Evolutionary conservation across 306 rosid species (phyloP).

Genomic region (Nissolia schottii): DNA sequence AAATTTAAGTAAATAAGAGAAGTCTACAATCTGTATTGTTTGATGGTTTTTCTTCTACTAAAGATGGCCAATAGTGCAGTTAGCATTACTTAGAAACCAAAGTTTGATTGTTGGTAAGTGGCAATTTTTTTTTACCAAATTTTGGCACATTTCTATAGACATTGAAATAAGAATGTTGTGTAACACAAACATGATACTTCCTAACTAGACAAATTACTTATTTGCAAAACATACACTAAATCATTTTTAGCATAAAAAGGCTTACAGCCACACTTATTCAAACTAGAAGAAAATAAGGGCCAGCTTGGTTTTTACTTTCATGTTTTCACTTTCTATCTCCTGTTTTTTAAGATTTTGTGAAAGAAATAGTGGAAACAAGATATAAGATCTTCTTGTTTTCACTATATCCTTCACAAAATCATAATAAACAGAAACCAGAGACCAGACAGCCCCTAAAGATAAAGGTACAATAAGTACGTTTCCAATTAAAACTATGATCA

Average conservation of each 20-base stretch:
- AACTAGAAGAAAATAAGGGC: not conserved
- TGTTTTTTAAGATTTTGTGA: no score
- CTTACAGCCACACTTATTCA: not conserved
- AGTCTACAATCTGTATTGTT: not conserved
- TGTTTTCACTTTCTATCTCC: no score
- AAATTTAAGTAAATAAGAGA: not conserved
- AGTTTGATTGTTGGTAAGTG: no score
- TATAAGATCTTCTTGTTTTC: no score
- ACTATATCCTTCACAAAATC: no score
- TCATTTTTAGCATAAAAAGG: not conserved
- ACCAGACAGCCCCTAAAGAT: no score
- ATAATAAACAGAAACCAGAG: no score
- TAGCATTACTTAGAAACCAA: no score
- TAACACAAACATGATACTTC: not conserved
- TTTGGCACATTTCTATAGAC: not conserved
- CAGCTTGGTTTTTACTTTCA: no score
- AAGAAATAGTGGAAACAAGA: no score
- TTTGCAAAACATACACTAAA: not conserved
- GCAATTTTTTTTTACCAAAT: no score
- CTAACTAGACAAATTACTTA: not conserved
- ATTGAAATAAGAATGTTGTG: not conserved
- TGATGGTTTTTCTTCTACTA: not conserved
- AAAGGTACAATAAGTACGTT: not conserved
- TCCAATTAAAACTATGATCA: not conserved
- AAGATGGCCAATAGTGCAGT: not conserved